phyloP scores from a whole-genome alignment of 1,284 basidiomycete genomes.

The Agroathelia rolfsii region DNA sequence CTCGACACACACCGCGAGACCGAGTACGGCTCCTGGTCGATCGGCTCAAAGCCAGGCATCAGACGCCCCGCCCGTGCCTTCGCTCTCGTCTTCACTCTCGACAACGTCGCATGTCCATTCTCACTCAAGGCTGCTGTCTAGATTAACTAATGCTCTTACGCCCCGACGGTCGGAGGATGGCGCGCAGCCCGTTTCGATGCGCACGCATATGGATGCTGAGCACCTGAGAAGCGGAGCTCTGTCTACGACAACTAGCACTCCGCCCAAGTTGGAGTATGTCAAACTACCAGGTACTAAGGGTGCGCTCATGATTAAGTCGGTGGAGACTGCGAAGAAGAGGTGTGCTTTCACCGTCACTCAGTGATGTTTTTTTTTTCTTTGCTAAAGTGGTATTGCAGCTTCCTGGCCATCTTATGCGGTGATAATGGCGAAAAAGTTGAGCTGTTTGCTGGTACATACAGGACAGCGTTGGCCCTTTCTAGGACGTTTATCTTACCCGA shows the following conservation, averaged over 20 bases:
- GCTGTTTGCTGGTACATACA: constrained; percentile 78
- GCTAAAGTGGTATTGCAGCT: constrained; percentile 33
- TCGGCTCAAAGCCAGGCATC: constrained; percentile 9
- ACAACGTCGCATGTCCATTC: too few species aligned
- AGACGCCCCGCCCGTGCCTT: constrained; percentile 18
- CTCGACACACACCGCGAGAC: constrained; percentile 1
- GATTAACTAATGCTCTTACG: constrained; percentile 56
- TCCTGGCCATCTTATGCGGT: constrained; percentile 83
- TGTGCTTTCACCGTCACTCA: constrained; percentile 24
- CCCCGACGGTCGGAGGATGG: constrained; percentile 50
- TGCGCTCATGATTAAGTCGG: constrained; percentile 69
- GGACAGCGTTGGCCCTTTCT: constrained; percentile 68
- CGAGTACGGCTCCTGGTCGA: constrained; percentile 11
- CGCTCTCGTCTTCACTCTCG: constrained; percentile 25
- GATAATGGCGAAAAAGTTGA: constrained; percentile 88
- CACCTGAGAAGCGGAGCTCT: constrained; percentile 24
- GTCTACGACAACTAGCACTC: constrained; percentile 40
- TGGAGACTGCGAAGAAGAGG: constrained; percentile 83
- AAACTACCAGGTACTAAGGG: constrained; percentile 87
- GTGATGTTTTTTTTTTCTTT: neutral
- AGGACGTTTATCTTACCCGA: constrained; percentile 84
- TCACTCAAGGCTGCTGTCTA: constrained; percentile 54
- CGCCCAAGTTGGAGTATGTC: constrained; percentile 80
- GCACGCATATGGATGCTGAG: constrained; percentile 25
- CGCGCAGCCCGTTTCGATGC: constrained; percentile 20